Conservation (phyloP, 2,329 filamentous ascomycete species). For the Aspergillus sclerotialis region DNA sequence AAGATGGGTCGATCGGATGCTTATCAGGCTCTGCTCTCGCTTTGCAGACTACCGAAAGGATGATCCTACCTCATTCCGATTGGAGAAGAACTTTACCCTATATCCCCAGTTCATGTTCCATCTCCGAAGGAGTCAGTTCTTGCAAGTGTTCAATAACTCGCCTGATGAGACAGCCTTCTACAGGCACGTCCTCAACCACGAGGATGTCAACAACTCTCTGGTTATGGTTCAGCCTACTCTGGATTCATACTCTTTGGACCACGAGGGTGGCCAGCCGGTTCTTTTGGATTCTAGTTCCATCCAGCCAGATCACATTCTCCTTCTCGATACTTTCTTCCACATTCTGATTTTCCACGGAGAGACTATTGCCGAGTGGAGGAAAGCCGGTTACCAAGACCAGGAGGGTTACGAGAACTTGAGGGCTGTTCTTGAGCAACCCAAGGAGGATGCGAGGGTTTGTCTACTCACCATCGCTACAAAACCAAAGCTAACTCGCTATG, state of each 20-base stretch:
- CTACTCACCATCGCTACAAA: background rate
- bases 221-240: constrained; percentile 99
- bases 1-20: constrained; percentile 97
- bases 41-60: constrained; percentile 99
- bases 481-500: constrained; percentile 5
- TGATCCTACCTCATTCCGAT: constrained; percentile 89
- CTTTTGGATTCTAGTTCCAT: constrained; percentile 94
- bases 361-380: constrained; percentile 95
- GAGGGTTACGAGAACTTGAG: constrained; percentile 98
- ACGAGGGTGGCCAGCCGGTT: constrained; percentile 88
- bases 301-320: constrained; percentile 83
- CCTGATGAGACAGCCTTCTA: constrained; percentile 99
- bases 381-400: constrained; percentile 95
- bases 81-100: constrained; percentile 98
- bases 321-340: constrained; percentile 98
- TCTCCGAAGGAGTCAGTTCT: constrained; percentile 88
- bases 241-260: constrained; percentile 94
- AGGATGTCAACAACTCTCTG: constrained; percentile 92
- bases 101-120: constrained; percentile 99
- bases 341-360: constrained; percentile 99
- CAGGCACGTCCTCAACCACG: constrained; percentile 90
- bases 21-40: constrained; percentile 89
- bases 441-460: constrained; percentile 88
- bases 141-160: constrained; percentile 99
- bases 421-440: constrained; percentile 78